These are phyloP conservation scores for Quercus engelmannii DNA, from an alignment of 306 rosid species.

Conservation along the genomic window DNA sequence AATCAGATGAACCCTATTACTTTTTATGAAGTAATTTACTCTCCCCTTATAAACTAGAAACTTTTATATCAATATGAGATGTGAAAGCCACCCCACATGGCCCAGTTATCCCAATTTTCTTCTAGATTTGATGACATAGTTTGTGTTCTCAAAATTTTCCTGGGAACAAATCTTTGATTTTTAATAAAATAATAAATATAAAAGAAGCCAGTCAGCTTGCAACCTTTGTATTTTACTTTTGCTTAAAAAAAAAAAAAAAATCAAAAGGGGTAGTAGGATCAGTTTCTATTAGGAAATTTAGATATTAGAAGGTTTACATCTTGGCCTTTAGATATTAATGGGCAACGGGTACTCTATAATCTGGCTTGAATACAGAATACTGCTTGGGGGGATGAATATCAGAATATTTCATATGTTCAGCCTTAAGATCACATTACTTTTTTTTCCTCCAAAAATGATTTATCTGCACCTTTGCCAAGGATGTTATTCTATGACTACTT, in stretches of 20 bases:
- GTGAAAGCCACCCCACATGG: neutral
- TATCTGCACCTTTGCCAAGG: neutral
- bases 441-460: neutral
- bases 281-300: neutral
- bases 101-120: neutral
- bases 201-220: too few relatives aligned
- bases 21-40: neutral
- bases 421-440: too few relatives aligned
- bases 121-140: neutral
- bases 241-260: too few relatives aligned
- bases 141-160: neutral
- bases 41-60: neutral
- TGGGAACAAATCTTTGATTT: neutral
- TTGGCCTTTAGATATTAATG: neutral
- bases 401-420: neutral
- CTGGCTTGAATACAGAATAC: neutral
- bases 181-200: neutral
- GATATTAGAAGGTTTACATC: neutral
- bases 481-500: neutral
- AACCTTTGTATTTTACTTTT: neutral
- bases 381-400: neutral
- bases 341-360: too few relatives aligned
- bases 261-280: neutral
- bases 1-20: neutral
- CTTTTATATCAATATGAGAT: neutral